Evolutionary conservation across 805 yeast species (phyloP).

Genomic region (Jamesozyma rosinii): DNA sequence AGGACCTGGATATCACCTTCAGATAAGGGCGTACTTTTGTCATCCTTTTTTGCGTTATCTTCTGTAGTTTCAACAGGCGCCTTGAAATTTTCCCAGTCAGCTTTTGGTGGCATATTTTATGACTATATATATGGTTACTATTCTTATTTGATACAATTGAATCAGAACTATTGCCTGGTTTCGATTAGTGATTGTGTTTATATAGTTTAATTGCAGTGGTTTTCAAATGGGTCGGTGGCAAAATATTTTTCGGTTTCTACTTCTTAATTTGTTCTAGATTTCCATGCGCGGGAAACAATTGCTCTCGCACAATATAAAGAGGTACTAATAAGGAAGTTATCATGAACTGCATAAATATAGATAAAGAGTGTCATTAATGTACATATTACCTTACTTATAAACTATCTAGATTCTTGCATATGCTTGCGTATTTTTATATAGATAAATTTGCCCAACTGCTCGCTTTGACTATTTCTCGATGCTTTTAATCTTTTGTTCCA

Average conservation of each 20-base stretch:
- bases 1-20: constrained; percentile 97
- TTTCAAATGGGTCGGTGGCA: not conserved
- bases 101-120: constrained; percentile 79
- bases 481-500: constrained; percentile 55
- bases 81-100: constrained; percentile 95
- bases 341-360: too few relatives aligned
- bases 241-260: not conserved
- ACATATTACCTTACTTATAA: not conserved
- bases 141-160: not conserved
- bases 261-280: not conserved
- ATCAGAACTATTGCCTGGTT: not conserved
- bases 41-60: constrained; percentile 49
- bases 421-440: too few relatives aligned
- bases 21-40: constrained; percentile 73
- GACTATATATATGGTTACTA: not conserved
- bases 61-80: constrained; percentile 71
- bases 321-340: too few relatives aligned
- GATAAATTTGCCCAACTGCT: too few relatives aligned
- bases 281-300: not conserved
- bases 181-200: not conserved
- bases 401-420: not conserved
- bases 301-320: too few relatives aligned
- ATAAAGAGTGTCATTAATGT: not conserved
- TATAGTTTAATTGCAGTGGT: not conserved
- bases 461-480: not conserved